Base-by-base conservation (phyloP, 345 rosid species). In the Melaleuca quinquenervia region DNA sequence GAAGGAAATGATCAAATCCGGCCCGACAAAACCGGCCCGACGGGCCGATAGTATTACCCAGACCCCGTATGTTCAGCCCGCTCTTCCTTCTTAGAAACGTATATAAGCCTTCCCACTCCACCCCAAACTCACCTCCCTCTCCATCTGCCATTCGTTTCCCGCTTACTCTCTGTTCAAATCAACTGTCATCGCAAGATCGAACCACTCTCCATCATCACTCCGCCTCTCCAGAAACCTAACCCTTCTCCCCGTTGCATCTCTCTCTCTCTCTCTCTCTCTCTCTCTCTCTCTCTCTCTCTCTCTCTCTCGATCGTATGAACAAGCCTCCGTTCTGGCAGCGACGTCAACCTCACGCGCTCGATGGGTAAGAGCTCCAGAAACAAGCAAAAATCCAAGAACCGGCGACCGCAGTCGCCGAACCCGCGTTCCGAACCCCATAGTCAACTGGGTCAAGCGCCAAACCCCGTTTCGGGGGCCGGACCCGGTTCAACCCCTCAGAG, bases 401-500 rank as follows among this genome's bases (percentile, higher is more conserved):
- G 87, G 2, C 85, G 48, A 16, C 45, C 24, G 48, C 78, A 36
- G 83, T 52, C 52, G 80, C 56, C 26, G 58, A 82, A 82, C 84
- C 82, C 49, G 51, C 78, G 8, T 18, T 20, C 70, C 51, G 12
- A 83, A 82, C 56, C 82, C 14, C 12, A 45, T 9, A 20, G 11
- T 18, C 41, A n/a, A 16, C 85, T 6, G 41, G 45, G 53, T 11
- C 74, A 36, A 24, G n/a, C 62, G 44, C 75, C 54, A 50, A 7
- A 41, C 50, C 50, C 70, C 82, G 41, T 21, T 27, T n/a, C 36
- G n/a, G 44, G 84, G 56, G 13, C 78, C 92, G 84, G 92, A 91
- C 90, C 95, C 90, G 55, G 86, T 83, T 90, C 92, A 36, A 87
- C 94, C 24, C 91, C 84, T 87, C 91, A 49, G 92, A 90, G 49